Evolutionary conservation across 306 rosid species (phyloP), one percentile per base, ranked within the genome.

Genomic region (Prunus mume): DNA sequence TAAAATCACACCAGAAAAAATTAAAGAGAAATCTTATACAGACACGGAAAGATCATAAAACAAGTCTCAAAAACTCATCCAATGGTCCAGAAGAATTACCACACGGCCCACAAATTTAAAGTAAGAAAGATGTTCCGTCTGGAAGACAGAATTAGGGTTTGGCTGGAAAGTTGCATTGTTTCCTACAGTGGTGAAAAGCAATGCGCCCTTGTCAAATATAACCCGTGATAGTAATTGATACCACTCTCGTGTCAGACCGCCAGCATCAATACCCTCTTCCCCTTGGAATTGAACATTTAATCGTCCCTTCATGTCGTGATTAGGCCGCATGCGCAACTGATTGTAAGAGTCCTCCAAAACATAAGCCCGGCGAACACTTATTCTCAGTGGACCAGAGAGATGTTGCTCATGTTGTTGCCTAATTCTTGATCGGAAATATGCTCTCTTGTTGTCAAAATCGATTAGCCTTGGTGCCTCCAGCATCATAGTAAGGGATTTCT

Each of bases 191-290:
- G 98, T 96, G 84, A 96, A 96, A 82, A 96, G 96, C 88, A 96
- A 84, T 77, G 99, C 96, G 12, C 97, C 97, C 82, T 96, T 96
- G 90, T 96, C 98, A 75, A 96, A 96, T 83, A 96, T 86, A 71
- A 96, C 98, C 86, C 99, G 88, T 38, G 99, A 96, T 61, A 96
- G 86, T 72, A 96, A 82, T 60, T 96, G 99, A 88, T 96, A 96
- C 99, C 99, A 96, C 83, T 96, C 99, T 83, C 99, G 90, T 49
- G 99, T 96, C 77, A 96, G 88, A 71, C 99, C 99, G 73, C 99
- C 99, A 9, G 99, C 99, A 91, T 96, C 99, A 65, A 96, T 91
- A 79, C 99, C 99, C 88, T 96, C 99, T 80, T 96, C 99, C 55
- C 97, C 99, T 86, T 96, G 99, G 85, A 96, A 96, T 82, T 91